Conservation (phyloP, 2,329 filamentous ascomycete species). For the Epichloe aotearoae region DNA sequence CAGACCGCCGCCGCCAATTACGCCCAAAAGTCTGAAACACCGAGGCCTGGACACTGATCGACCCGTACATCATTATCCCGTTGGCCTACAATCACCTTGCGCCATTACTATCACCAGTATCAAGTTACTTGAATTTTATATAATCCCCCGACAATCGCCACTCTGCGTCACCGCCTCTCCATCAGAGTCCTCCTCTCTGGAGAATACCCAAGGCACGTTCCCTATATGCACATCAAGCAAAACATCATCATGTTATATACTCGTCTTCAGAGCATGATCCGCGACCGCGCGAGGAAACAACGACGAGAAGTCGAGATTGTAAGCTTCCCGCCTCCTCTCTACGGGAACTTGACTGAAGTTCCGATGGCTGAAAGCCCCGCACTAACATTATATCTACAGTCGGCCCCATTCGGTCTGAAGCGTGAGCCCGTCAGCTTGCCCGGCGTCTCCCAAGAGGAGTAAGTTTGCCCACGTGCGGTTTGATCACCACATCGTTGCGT, state of each 20-base stretch:
- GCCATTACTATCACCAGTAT: background rate
- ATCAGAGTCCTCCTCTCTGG: background rate
- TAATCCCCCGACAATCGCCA: background rate
- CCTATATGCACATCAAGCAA: slow-evolving; percentile 23
- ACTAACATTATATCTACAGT: slow-evolving; percentile 23
- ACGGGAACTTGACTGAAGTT: background rate
- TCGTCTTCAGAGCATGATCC: slow-evolving; percentile 31
- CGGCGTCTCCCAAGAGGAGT: slow-evolving; percentile 47
- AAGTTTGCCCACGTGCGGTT: slow-evolving; percentile 16
- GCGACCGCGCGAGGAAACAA: slow-evolving; percentile 25
- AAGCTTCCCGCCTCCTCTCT: slow-evolving; percentile 10
- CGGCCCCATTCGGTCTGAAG: slow-evolving; percentile 45
- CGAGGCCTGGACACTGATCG: background rate
- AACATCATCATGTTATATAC: slow-evolving; percentile 31
- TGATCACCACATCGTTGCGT: background rate
- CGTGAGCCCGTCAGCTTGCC: slow-evolving; percentile 38
- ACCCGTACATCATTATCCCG: background rate
- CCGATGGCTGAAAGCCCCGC: background rate
- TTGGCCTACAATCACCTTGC: background rate
- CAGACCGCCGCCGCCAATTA: too few species aligned
- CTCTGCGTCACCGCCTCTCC: background rate
- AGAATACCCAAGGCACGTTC: background rate
- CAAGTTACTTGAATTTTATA: background rate
- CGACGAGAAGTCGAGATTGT: slow-evolving; percentile 35
- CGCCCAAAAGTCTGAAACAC: background rate